Conservation (phyloP, 768 basidiomycete species). For the Clavulina sp. region DNA sequence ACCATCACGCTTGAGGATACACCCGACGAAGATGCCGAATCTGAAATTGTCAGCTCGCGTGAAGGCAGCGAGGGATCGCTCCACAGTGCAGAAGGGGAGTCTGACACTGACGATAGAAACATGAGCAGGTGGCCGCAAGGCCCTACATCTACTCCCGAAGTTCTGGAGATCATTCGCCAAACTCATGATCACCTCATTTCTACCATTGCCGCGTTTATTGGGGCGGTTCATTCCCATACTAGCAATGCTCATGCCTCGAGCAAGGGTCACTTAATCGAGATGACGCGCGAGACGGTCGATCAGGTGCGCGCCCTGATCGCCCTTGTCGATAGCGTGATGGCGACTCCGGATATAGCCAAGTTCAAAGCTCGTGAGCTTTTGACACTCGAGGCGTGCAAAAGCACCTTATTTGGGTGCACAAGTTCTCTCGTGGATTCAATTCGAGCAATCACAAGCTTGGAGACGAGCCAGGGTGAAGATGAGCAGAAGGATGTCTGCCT, state of each 20-base stretch:
- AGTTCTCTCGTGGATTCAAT: conserved; percentile 79
- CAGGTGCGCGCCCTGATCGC: conserved; percentile 81
- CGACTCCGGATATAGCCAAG: conserved; percentile 47
- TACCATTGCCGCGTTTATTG: conserved; percentile 93
- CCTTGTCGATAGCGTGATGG: conserved; percentile 77
- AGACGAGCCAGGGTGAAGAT: conserved; percentile 42
- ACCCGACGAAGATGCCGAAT: neutral
- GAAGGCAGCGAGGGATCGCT: too few relatives aligned
- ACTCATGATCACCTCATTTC: conserved; percentile 86
- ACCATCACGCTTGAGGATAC: neutral
- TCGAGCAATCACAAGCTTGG: conserved; percentile 46
- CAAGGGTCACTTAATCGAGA: conserved; percentile 84
- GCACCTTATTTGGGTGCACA: conserved; percentile 68
- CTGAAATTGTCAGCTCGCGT: neutral
- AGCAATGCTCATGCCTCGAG: conserved; percentile 80
- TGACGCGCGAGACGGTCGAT: conserved; percentile 88
- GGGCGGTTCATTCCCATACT: conserved; percentile 87
- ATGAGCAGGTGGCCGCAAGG: conserved; percentile 32
- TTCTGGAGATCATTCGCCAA: conserved; percentile 57
- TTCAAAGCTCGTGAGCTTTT: conserved; percentile 33
- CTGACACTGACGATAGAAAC: conserved; percentile 23
- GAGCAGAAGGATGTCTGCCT: conserved; percentile 62
- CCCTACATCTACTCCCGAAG: conserved; percentile 46
- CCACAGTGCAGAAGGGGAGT: conserved; percentile 57
- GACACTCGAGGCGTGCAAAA: conserved; percentile 53